A percentile compares a stretch with the other conserved stretches of the same genome.
phyloP scores from a whole-genome alignment of 2,329 filamentous ascomycete genomes.

The Fusarium bactridioides region DNA sequence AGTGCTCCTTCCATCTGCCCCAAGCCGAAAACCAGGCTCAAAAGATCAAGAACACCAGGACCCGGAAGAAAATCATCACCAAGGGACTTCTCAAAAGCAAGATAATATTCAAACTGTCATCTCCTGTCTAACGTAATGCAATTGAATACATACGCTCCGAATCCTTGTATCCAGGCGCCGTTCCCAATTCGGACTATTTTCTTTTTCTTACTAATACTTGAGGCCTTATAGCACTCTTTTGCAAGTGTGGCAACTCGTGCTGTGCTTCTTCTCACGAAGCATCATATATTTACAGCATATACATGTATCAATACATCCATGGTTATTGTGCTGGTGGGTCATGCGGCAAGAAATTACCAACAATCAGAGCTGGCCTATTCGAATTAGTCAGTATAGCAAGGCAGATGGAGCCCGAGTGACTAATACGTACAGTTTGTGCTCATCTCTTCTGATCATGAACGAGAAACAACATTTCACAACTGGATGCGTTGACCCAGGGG shows the following conservation, averaged over 20 bases:
- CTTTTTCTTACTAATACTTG: conserved; percentile 15
- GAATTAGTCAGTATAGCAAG: conserved; percentile 43
- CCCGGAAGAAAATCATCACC: neutral
- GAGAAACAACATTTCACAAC: conserved; percentile 96
- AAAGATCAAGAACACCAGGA: neutral
- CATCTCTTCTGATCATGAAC: conserved; percentile 93
- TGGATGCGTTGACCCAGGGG: conserved; percentile 71
- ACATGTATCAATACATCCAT: neutral
- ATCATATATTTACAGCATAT: neutral
- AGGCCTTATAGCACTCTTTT: neutral
- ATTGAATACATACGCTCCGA: conserved; percentile 30
- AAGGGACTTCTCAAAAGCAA: neutral
- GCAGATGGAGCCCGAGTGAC: neutral
- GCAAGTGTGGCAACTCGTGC: neutral
- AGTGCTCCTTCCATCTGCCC: conserved; percentile 3
- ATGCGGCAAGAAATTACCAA: conserved; percentile 95
- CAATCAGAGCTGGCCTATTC: conserved; percentile 85
- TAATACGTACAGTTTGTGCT: conserved; percentile 86
- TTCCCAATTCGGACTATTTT: conserved; percentile 9
- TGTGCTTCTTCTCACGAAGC: neutral
- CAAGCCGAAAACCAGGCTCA: neutral
- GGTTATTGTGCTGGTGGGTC: conserved; percentile 58
- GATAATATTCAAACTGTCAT: conserved; percentile 5
- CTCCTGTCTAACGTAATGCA: conserved; percentile 27
- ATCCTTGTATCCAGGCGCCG: conserved; percentile 27